phyloP scores from a whole-genome alignment of 2,329 filamentous ascomycete species.

The Colletotrichum simmondsii region DNA sequence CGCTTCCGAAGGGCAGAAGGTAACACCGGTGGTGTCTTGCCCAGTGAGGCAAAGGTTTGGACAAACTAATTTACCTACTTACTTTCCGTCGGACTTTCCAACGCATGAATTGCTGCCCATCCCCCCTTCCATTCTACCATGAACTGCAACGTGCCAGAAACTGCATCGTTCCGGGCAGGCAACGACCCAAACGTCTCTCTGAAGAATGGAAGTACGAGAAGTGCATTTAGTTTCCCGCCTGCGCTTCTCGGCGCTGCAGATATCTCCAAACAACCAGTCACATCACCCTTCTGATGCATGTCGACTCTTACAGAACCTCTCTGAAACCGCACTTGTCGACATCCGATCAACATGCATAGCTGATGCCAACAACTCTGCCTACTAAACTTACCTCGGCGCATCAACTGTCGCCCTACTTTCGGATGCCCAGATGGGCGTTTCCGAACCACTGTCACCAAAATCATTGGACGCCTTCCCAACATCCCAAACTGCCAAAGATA shows the following conservation, averaged over 20 bases:
- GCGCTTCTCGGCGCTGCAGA: neutral
- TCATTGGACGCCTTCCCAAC: neutral
- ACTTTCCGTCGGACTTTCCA: neutral
- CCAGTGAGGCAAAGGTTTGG: too few relatives aligned
- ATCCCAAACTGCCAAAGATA: neutral
- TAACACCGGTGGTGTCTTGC: neutral
- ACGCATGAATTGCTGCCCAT: neutral
- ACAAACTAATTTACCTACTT: too few relatives aligned
- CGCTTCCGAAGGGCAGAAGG: slow-evolving; percentile 6
- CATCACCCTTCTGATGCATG: neutral
- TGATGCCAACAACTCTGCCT: neutral
- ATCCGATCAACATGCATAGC: neutral
- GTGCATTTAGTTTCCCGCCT: neutral
- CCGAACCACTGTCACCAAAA: neutral
- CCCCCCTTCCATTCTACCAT: too few relatives aligned
- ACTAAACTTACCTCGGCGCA: neutral
- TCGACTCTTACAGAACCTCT: neutral
- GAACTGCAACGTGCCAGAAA: neutral
- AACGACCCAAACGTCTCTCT: neutral
- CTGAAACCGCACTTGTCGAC: neutral
- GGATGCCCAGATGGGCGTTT: neutral
- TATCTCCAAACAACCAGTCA: neutral
- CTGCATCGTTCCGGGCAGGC: slow-evolving; percentile 11
- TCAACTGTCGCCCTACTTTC: slow-evolving; percentile 1
- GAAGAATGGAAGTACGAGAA: neutral